Evolutionary conservation across 2,329 filamentous ascomycete genomes (phyloP).

Genomic region (Massarina eburnea): DNA sequence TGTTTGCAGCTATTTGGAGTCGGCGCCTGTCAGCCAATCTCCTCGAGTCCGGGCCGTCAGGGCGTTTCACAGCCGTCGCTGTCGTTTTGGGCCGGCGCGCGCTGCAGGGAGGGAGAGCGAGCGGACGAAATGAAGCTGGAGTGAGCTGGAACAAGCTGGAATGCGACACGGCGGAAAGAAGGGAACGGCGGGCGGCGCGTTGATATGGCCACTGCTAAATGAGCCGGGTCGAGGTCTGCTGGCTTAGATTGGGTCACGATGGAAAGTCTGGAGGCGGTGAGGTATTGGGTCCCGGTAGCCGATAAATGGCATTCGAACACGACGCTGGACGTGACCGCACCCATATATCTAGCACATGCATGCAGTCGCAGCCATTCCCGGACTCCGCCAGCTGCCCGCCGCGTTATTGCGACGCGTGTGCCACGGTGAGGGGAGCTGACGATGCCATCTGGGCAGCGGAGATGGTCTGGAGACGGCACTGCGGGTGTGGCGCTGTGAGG

Average conservation of each 20-base stretch:
- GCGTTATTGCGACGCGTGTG: constrained; percentile 48
- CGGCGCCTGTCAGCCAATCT: constrained; percentile 38
- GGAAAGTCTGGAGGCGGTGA: constrained; percentile 35
- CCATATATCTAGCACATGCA: constrained; percentile 62
- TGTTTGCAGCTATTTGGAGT: constrained; percentile 32
- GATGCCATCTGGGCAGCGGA: constrained; percentile 60
- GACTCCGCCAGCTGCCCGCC: constrained; percentile 27
- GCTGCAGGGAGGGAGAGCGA: constrained; percentile 13
- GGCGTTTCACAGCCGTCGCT: constrained; percentile 33
- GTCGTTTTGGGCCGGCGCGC: constrained; percentile 32
- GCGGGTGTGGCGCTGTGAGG: constrained; percentile 53
- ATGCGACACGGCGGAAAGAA: constrained; percentile 12
- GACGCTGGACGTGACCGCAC: constrained; percentile 47
- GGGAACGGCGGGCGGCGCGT: neutral
- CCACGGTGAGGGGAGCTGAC: constrained; percentile 58
- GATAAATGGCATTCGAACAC: constrained; percentile 38
- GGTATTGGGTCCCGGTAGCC: constrained; percentile 13
- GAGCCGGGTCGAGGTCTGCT: constrained; percentile 19
- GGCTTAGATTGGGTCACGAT: constrained; percentile 32
- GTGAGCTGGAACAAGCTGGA: constrained; percentile 5
- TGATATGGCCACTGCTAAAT: constrained; percentile 5
- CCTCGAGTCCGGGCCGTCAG: constrained; percentile 15
- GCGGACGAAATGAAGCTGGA: constrained; percentile 9
- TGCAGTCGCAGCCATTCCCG: constrained; percentile 50
- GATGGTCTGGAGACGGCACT: constrained; percentile 58